Conservation (phyloP, 2,329 filamentous ascomycete genomes). For the Neopestalotiopsis clavispora region DNA sequence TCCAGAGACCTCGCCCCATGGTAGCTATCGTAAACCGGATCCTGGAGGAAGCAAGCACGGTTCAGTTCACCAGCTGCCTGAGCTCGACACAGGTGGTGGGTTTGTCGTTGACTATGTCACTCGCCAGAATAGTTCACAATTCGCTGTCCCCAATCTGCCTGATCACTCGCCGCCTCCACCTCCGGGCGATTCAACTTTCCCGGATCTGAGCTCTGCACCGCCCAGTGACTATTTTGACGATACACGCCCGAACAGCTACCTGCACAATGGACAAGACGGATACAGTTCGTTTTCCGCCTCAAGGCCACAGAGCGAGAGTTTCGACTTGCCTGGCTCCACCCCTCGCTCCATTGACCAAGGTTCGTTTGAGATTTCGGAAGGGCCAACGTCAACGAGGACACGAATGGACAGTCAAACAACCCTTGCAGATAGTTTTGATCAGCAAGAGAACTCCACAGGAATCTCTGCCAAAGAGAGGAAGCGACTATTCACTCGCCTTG, state of each 20-base stretch:
- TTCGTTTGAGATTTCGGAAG: slow-evolving; percentile 49
- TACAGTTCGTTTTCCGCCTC: slow-evolving; percentile 48
- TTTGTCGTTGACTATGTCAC: slow-evolving; percentile 53
- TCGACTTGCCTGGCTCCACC: slow-evolving; percentile 46
- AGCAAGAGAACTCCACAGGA: slow-evolving; percentile 34
- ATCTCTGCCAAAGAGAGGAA: slow-evolving; percentile 63
- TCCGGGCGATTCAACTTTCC: slow-evolving; percentile 39
- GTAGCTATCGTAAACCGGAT: slow-evolving; percentile 31
- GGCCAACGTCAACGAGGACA: slow-evolving; percentile 41
- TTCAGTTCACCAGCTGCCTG: slow-evolving; percentile 47
- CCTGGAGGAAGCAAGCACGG: slow-evolving; percentile 24
- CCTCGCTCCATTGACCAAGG: slow-evolving; percentile 52
- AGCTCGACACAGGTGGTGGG: slow-evolving; percentile 55
- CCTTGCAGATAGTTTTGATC: slow-evolving; percentile 41
- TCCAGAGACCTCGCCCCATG: slow-evolving; percentile 38
- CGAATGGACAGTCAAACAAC: slow-evolving; percentile 42
- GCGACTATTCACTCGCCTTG: slow-evolving; percentile 78
- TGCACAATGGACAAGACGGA: slow-evolving; percentile 46
- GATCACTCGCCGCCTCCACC: slow-evolving; percentile 57
- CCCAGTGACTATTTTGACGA: slow-evolving; percentile 48
- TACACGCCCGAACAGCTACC: slow-evolving; percentile 47
- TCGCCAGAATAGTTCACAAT: slow-evolving; percentile 34
- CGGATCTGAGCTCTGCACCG: slow-evolving; percentile 35
- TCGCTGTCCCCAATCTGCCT: slow-evolving; percentile 41
- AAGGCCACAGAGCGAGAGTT: slow-evolving; percentile 51